phyloP scores from a whole-genome alignment of 768 basidiomycete species.

The Kwoniella shandongensis region DNA sequence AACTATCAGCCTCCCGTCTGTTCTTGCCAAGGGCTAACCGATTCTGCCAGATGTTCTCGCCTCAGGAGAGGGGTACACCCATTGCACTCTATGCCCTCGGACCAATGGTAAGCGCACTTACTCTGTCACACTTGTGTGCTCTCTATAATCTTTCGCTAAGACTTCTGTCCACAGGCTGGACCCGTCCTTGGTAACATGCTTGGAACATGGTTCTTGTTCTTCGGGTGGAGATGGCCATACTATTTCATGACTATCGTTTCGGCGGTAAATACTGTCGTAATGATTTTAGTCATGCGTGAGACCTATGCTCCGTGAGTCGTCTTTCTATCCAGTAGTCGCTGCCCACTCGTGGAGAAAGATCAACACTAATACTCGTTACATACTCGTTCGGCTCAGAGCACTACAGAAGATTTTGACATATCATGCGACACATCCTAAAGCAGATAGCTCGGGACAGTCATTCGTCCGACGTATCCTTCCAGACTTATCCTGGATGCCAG shows the following conservation, averaged over 20 bases:
- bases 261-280: slow-evolving; percentile 27
- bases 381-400: slow-evolving; percentile 18
- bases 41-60: slow-evolving; percentile 28
- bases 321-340: neutral
- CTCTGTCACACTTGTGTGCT: neutral
- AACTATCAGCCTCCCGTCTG: no score
- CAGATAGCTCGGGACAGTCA: neutral
- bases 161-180: slow-evolving; percentile 27
- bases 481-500: slow-evolving; percentile 42
- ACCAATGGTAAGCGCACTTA: slow-evolving; percentile 30
- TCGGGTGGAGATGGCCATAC: slow-evolving; percentile 47
- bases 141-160: neutral
- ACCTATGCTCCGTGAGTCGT: slow-evolving; percentile 46
- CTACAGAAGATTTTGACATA: slow-evolving; percentile 42
- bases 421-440: slow-evolving; percentile 18
- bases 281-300: slow-evolving; percentile 35
- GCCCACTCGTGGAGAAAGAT: no score
- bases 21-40: no score
- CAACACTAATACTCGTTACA: neutral
- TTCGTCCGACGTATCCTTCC: slow-evolving; percentile 13
- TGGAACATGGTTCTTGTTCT: slow-evolving; percentile 43
- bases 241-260: slow-evolving; percentile 38
- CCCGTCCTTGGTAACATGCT: slow-evolving; percentile 44
- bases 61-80: slow-evolving; percentile 38
- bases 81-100: slow-evolving; percentile 45